Conservation (phyloP, 306 rosid genomes). For the Herpetospermum pedunculosum region DNA sequence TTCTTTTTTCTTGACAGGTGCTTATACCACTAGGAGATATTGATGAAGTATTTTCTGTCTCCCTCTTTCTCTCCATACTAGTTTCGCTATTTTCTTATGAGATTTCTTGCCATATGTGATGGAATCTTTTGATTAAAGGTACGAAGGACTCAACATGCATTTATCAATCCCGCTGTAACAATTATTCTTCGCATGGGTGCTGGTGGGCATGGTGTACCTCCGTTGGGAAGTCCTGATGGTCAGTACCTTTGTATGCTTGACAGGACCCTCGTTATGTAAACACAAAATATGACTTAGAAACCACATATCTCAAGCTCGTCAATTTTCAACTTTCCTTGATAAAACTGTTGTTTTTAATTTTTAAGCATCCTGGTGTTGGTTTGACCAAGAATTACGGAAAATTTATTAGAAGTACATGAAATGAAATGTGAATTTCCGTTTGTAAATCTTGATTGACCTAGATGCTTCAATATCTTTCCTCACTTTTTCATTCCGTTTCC, state of each 20-base stretch:
- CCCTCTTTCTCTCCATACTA: slow-evolving; percentile 10
- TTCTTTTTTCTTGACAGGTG: slow-evolving; percentile 45
- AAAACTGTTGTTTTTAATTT: background rate
- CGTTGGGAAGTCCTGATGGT: slow-evolving; percentile 99
- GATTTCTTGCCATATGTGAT: slow-evolving; percentile 6
- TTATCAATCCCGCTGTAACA: slow-evolving; percentile 93
- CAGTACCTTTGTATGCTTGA: slow-evolving; percentile 21
- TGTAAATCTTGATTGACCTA: background rate
- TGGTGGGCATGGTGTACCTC: slow-evolving; percentile 99
- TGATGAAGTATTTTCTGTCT: slow-evolving; percentile 57
- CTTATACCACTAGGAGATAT: slow-evolving; percentile 74
- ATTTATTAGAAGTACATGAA: background rate
- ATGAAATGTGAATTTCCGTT: background rate
- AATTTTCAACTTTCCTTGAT: background rate
- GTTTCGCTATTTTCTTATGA: background rate
- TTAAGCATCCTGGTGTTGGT: background rate
- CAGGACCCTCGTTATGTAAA: background rate
- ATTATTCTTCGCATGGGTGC: slow-evolving; percentile 96
- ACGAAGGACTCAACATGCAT: slow-evolving; percentile 95
- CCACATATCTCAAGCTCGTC: background rate
- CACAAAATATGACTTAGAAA: background rate
- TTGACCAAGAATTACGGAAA: background rate
- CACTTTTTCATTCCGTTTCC: slow-evolving; percentile 32
- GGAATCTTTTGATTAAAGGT: slow-evolving; percentile 37
- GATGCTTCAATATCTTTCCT: slow-evolving; percentile 1